Percentiles rank a stretch among this genome's conserved stretches.
phyloP scores from a whole-genome alignment of 306 rosid species.

The Cyamopsis tetragonoloba region DNA sequence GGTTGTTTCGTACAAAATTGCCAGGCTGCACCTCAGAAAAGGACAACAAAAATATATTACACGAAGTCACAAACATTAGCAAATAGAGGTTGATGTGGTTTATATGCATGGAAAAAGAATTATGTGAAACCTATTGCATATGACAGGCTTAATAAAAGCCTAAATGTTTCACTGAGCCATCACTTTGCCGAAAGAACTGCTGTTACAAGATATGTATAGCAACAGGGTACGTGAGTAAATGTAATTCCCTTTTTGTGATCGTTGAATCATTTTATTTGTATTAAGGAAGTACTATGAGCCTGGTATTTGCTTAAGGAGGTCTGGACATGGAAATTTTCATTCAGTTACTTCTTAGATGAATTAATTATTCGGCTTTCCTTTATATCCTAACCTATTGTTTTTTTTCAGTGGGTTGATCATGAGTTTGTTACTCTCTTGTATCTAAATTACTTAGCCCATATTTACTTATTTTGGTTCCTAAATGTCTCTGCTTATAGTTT shows the following conservation, averaged over 20 bases:
- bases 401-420: neutral
- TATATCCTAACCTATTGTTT: neutral
- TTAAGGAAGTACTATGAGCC: neutral
- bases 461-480: conserved; percentile 3
- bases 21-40: neutral
- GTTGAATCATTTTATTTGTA: conserved; percentile 10
- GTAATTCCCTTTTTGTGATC: neutral
- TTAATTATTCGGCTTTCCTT: neutral
- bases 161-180: neutral
- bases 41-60: neutral
- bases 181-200: neutral
- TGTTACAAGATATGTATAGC: neutral
- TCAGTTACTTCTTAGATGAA: neutral
- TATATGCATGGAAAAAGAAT: neutral
- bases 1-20: conserved; percentile 7
- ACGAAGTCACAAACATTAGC: neutral
- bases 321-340: neutral
- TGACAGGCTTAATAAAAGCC: neutral
- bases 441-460: neutral
- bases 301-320: conserved; percentile 6
- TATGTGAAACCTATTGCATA: neutral
- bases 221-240: neutral
- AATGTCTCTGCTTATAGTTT: conserved; percentile 20
- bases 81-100: neutral
- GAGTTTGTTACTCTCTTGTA: neutral